These are phyloP conservation scores for Arthrobotrys iridis DNA, from an alignment of 2,329 filamentous ascomycete genomes.

Conservation along the genomic window DNA sequence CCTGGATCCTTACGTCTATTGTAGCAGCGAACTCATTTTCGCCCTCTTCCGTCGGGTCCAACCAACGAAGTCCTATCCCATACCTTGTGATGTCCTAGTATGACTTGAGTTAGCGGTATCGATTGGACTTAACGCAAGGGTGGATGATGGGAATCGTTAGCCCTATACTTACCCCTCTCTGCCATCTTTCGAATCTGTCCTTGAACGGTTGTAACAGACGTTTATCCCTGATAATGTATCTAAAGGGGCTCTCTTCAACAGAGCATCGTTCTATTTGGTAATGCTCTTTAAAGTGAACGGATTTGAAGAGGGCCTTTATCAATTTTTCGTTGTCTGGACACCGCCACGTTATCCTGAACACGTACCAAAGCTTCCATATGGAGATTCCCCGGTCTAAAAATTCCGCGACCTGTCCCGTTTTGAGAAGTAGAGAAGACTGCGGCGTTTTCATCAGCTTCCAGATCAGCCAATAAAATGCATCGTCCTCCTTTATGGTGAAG, in stretches of 20 bases:
- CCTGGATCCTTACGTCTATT: too few relatives aligned
- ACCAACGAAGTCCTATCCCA: too few relatives aligned
- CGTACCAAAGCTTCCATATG: neutral
- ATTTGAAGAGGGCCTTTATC: neutral
- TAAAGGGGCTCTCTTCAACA: neutral
- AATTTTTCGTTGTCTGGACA: neutral
- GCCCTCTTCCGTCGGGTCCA: too few relatives aligned
- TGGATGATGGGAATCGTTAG: too few relatives aligned
- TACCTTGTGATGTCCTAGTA: too few relatives aligned
- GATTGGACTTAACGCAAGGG: too few relatives aligned
- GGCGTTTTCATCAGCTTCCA: neutral
- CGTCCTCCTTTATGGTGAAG: neutral
- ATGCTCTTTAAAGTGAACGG: too few relatives aligned
- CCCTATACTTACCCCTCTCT: too few relatives aligned
- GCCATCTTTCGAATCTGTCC: neutral
- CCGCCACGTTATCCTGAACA: neutral
- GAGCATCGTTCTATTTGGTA: too few relatives aligned
- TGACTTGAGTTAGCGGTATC: too few relatives aligned
- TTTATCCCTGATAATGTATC: neutral
- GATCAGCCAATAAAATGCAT: neutral
- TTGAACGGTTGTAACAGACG: neutral
- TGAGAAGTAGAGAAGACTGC: neutral
- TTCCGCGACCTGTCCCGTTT: neutral
- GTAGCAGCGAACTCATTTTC: too few relatives aligned
- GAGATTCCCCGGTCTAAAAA: neutral